Evolutionary conservation across 2,329 filamentous ascomycete genomes (phyloP).

Genomic region (Colletotrichum coccodes): DNA sequence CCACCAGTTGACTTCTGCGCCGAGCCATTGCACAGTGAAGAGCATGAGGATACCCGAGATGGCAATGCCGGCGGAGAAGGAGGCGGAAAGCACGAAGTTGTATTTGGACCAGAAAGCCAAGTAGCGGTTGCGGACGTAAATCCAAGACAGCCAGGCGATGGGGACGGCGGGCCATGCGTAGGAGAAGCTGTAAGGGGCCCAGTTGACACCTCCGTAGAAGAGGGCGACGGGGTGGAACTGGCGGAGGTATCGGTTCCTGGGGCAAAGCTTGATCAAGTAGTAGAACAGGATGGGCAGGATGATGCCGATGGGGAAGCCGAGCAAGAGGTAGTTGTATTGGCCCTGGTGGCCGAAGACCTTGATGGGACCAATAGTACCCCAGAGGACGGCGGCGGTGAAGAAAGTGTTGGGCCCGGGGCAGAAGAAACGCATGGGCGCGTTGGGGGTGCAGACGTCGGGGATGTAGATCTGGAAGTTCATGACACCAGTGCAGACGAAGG

Average conservation of each 20-base stretch:
- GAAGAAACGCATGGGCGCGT: slow-evolving; percentile 59
- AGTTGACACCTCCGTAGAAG: slow-evolving; percentile 56
- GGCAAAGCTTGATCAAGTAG: slow-evolving; percentile 53
- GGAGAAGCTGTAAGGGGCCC: slow-evolving; percentile 54
- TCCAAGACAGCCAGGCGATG: slow-evolving; percentile 35
- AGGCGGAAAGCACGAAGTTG: slow-evolving; percentile 46
- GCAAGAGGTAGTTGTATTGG: slow-evolving; percentile 57
- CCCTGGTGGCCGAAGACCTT: slow-evolving; percentile 60
- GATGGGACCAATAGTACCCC: slow-evolving; percentile 63
- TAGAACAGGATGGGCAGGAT: slow-evolving; percentile 55
- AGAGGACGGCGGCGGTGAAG: slow-evolving; percentile 65
- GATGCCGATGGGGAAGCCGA: slow-evolving; percentile 62
- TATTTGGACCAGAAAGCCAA: slow-evolving; percentile 52
- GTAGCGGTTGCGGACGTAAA: slow-evolving; percentile 46
- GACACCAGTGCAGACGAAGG: slow-evolving; percentile 60
- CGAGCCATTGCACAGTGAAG: slow-evolving; percentile 41
- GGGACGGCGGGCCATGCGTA: slow-evolving; percentile 36
- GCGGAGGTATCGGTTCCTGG: slow-evolving; percentile 42
- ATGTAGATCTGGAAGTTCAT: slow-evolving; percentile 59
- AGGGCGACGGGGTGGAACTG: slow-evolving; percentile 61
- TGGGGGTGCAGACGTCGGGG: slow-evolving; percentile 56
- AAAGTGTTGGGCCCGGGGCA: slow-evolving; percentile 65
- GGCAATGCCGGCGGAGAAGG: slow-evolving; percentile 44
- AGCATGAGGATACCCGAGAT: slow-evolving; percentile 44
- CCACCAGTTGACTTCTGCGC: slow-evolving; percentile 41